These are phyloP conservation scores for Eutrema heterophyllum DNA, from an alignment of 345 rosid genomes.

Conservation along the genomic window DNA sequence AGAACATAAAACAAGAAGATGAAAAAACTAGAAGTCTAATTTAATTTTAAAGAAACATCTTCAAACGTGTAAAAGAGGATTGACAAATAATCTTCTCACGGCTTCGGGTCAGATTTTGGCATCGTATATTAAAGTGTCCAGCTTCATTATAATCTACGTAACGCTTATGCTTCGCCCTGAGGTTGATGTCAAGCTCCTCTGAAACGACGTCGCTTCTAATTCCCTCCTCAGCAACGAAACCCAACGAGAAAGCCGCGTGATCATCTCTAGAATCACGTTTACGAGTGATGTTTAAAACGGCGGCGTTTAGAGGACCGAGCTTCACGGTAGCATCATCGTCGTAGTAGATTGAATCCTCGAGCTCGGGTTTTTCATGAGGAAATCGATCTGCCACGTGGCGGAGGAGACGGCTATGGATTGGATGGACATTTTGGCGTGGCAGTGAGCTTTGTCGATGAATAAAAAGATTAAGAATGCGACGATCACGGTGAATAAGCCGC, in stretches of 20 bases:
- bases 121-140: not conserved
- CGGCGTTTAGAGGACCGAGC: not conserved
- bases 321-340: not conserved
- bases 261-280: not conserved
- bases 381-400: slow-evolving; percentile 1
- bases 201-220: not conserved
- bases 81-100: slow-evolving; percentile 6
- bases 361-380: slow-evolving; percentile 10
- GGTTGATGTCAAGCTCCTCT: not conserved
- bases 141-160: not conserved
- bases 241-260: slow-evolving; percentile 12
- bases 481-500: not conserved
- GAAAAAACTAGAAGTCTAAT: not conserved
- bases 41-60: not conserved
- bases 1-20: not conserved
- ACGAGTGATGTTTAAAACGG: not conserved
- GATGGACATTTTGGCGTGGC: slow-evolving; percentile 6
- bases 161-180: not conserved
- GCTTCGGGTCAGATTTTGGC: not conserved
- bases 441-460: not conserved
- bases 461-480: not conserved
- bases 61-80: not conserved
- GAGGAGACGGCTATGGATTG: not conserved
- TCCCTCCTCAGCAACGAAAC: not conserved
- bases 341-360: not conserved